A percentile compares a stretch with the other conserved stretches of the same genome.
Evolutionary conservation across 1,284 basidiomycete genomes (phyloP).

Genomic region (Apiotrichum siamense): DNA sequence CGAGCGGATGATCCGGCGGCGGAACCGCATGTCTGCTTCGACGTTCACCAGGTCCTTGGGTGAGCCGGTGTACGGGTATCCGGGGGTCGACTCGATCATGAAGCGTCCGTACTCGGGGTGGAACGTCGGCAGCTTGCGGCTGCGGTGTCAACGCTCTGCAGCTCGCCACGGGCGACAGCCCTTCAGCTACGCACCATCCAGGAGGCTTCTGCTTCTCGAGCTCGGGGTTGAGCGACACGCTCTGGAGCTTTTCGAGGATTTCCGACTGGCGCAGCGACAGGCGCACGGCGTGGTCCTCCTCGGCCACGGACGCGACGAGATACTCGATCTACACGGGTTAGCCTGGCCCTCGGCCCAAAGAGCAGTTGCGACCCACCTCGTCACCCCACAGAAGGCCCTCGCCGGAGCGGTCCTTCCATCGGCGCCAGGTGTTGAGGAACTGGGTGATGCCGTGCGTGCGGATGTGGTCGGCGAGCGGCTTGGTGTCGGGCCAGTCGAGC

Average conservation of each 20-base stretch:
- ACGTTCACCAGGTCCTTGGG: conserved; percentile 80
- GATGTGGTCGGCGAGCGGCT: conserved; percentile 78
- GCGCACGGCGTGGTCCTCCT: conserved; percentile 67
- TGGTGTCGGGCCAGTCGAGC: conserved; percentile 84
- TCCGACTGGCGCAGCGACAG: conserved; percentile 90
- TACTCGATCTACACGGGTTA: conserved; percentile 73
- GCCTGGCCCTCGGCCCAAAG: too few relatives aligned
- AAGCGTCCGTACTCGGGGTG: conserved; percentile 98
- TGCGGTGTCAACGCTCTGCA: too few relatives aligned
- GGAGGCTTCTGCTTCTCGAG: conserved; percentile 51
- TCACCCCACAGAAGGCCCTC: conserved; percentile 98
- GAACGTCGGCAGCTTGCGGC: conserved; percentile 77
- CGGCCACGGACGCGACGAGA: conserved; percentile 85
- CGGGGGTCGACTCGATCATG: conserved; percentile 98
- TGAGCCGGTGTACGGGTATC: conserved; percentile 82
- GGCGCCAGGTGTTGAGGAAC: conserved; percentile 88
- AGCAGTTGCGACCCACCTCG: conserved; percentile 58
- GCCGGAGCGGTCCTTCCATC: conserved; percentile 82
- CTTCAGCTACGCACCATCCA: conserved; percentile 24
- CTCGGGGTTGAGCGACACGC: conserved; percentile 61
- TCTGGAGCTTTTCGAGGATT: conserved; percentile 75
- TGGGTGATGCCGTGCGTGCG: conserved; percentile 89
- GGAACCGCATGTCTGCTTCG: conserved; percentile 88
- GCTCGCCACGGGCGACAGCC: background rate
- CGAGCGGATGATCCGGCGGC: conserved; percentile 75